Evolutionary conservation across 2,329 filamentous ascomycete species (phyloP).

Genomic region (Arthrobotrys megalospora): DNA sequence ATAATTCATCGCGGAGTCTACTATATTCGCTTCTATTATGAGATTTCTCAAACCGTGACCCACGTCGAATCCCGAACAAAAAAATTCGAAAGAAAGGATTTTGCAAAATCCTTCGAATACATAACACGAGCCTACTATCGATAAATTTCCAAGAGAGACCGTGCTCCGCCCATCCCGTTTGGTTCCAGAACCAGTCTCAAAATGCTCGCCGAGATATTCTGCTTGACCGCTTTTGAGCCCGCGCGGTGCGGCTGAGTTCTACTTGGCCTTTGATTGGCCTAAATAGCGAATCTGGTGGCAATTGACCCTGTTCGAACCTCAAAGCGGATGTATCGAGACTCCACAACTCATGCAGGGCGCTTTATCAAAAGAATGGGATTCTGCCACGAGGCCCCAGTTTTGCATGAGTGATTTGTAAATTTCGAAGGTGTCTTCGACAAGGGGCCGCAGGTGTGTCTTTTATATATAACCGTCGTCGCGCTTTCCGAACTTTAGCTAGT

Average conservation of each 20-base stretch:
- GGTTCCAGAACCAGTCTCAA: slow-evolving; percentile 14
- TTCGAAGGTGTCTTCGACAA: too few species aligned
- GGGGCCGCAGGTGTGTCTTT: background rate
- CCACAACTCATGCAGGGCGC: slow-evolving; percentile 21
- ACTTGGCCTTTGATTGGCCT: background rate
- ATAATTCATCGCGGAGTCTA: too few species aligned
- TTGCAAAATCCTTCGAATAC: slow-evolving; percentile 12
- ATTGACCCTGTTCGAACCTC: background rate
- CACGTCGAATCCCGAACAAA: background rate
- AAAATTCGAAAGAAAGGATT: background rate
- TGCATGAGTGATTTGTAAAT: slow-evolving; percentile 25
- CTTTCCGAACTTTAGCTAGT: background rate
- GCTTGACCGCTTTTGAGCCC: background rate
- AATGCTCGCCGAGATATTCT: background rate
- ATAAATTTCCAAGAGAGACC: background rate
- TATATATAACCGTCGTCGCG: slow-evolving; percentile 8
- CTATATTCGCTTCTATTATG: background rate
- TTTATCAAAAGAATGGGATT: slow-evolving; percentile 14
- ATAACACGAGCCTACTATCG: background rate
- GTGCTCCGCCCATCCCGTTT: background rate
- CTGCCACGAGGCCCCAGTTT: slow-evolving; percentile 3
- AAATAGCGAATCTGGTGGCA: slow-evolving; percentile 2
- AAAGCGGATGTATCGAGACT: background rate
- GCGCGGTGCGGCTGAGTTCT: slow-evolving; percentile 5
- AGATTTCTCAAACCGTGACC: background rate